A percentile compares a stretch with the other conserved stretches of the same genome.
phyloP scores from a whole-genome alignment of 257 asterid species.

The Buddleja alternifolia region DNA sequence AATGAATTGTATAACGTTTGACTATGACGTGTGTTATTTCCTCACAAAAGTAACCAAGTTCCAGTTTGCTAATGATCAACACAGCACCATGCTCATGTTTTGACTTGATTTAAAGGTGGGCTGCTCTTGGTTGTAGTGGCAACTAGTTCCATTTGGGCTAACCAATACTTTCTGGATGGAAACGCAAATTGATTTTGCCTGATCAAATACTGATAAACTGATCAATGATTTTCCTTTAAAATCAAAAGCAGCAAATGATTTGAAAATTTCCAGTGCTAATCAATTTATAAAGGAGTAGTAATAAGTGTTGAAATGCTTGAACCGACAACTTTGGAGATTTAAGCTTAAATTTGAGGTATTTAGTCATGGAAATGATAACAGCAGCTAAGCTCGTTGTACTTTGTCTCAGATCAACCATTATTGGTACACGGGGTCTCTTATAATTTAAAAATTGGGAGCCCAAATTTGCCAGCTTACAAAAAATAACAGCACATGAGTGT shows the following conservation, averaged over 20 bases:
- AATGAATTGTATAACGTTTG: constrained; percentile 25
- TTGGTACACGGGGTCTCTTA: constrained; percentile 15
- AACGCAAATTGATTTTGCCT: not conserved
- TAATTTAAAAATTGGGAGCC: constrained; percentile 24
- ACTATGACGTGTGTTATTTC: not conserved
- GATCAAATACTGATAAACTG: not conserved
- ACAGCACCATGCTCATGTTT: constrained; percentile 12
- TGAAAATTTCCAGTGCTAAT: constrained; percentile 15
- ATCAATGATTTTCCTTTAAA: constrained; percentile 23
- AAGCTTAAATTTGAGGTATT: constrained; percentile 18
- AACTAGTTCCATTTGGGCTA: constrained; percentile 19
- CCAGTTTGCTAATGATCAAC: constrained; percentile 5
- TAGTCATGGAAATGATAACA: constrained; percentile 19
- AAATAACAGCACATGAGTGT: constrained; percentile 25
- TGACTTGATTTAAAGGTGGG: constrained; percentile 15
- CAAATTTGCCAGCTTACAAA: constrained; percentile 6
- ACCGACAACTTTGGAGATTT: constrained; percentile 13
- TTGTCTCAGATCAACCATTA: not conserved
- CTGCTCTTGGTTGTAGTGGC: constrained; percentile 18
- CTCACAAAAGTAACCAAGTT: constrained; percentile 12
- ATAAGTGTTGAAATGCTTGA: constrained; percentile 26
- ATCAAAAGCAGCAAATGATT: constrained; percentile 2
- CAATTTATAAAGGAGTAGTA: constrained; percentile 7
- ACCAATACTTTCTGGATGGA: not conserved
- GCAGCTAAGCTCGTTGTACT: constrained; percentile 6